phyloP scores from a whole-genome alignment of 495 filamentous ascomycete genomes.

The Neurospora cerealis region DNA sequence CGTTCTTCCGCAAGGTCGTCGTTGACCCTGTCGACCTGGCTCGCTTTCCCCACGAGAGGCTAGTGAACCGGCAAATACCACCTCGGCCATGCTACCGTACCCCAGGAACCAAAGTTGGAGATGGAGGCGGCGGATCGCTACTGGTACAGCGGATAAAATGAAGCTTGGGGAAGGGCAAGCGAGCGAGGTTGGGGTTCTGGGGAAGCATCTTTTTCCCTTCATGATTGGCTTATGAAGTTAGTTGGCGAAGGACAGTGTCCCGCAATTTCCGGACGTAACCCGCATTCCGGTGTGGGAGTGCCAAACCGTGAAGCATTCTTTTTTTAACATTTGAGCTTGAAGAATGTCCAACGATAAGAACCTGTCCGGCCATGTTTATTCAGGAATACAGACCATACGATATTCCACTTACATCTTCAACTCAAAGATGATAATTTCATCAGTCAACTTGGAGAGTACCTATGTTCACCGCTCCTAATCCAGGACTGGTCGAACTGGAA shows the following conservation, averaged over 20 bases:
- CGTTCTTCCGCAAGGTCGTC: conserved; percentile 6
- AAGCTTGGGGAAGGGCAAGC: neutral
- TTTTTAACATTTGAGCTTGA: neutral
- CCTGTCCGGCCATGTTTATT: neutral
- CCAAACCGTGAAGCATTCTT: neutral
- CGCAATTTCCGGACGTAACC: neutral
- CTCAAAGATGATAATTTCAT: neutral
- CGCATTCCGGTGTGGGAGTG: neutral
- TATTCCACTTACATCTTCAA: neutral
- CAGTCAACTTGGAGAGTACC: neutral
- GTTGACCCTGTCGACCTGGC: neutral
- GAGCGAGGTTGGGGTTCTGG: neutral
- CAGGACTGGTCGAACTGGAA: too few relatives aligned
- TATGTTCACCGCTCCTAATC: neutral
- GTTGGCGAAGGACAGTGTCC: neutral
- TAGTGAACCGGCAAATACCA: neutral
- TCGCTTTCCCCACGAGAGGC: neutral
- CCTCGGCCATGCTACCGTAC: neutral
- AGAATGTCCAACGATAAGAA: neutral
- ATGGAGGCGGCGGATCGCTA: neutral
- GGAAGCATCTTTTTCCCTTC: neutral
- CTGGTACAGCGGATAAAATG: neutral
- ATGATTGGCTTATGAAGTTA: neutral
- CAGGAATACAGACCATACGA: neutral
- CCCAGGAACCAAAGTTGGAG: neutral